Evolutionary conservation across 768 basidiomycete species (phyloP), one percentile per base, ranked within the genome.

Genomic region (Gloeophyllum trabeum): DNA sequence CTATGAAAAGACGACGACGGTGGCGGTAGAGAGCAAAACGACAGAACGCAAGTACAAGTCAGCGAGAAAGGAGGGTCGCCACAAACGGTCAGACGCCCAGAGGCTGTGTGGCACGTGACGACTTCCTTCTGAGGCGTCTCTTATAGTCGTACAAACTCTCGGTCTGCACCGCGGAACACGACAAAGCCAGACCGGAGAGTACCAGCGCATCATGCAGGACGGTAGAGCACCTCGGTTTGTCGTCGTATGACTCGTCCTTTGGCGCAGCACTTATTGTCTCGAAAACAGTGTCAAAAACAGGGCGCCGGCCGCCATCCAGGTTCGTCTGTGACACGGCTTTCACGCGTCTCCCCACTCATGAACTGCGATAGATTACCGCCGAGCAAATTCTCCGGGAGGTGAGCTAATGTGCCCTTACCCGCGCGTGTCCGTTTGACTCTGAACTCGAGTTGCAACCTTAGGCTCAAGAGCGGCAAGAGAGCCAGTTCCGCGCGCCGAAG

Each of bases 401-500:
- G 58, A 37, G 62, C 43, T 7, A 24, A 36, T 21, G n/a, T n/a
- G 16, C 28, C 28, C 28, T 32, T 32, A 3, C n/a, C n/a, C n/a
- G n/a, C n/a, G n/a, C n/a, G n/a, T n/a, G n/a, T n/a, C n/a, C n/a
- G n/a, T n/a, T n/a, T n/a, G 25, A 19, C 19, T 5, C 20, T 25
- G 19, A 39, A 19, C 14, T 12, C 7, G 10, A 10, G 10, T 32
- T 32, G 28, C n/a, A 32, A 10, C 24, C n/a, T 26, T 53, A 91
- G 86, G 96, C 96, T 39, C 91, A 97, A 82, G 96, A 98, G 51
- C 74, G 94, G 42, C 93, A 98, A 67, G 96, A 98, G 59, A 75
- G 86, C 23, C 75, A 83, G 10, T 87, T 91, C 57, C 79, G 81
- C 39, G 92, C 93, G 1, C 96, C 96, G 7, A 88, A 82, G 53